Percentiles rank a stretch among this genome's conserved stretches.
Evolutionary conservation across 441 rosid genomes (phyloP).

Genomic region (Erodium texanum): DNA sequence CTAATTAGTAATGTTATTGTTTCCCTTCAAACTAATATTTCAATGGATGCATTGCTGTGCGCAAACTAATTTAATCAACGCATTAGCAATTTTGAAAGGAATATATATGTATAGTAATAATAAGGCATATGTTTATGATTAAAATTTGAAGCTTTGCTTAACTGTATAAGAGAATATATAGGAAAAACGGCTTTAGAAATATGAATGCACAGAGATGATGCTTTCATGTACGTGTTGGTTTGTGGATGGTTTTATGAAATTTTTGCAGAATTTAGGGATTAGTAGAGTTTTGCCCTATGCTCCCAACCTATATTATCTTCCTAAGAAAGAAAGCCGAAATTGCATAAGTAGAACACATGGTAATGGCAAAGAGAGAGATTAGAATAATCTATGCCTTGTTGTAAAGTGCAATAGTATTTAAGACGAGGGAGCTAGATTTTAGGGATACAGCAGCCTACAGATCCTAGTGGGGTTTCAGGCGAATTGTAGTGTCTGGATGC

Average conservation of each 20-base stretch:
- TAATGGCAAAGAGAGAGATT: too few species aligned
- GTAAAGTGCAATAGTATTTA: conserved; percentile 13
- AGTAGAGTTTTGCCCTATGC: too few species aligned
- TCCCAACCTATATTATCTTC: too few species aligned
- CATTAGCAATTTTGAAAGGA: neutral
- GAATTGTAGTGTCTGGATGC: neutral
- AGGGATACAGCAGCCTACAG: conserved; percentile 8
- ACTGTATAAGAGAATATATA: neutral
- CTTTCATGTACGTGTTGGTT: neutral
- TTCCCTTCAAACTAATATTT: too few species aligned
- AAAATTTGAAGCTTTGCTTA: neutral
- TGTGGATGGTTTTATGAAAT: neutral
- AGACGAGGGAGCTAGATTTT: conserved; percentile 3
- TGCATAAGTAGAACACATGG: too few species aligned
- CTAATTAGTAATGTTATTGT: too few species aligned
- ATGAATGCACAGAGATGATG: neutral
- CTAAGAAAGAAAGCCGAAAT: too few species aligned
- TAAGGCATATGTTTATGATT: neutral
- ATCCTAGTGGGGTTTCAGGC: conserved; percentile 7
- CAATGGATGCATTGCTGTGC: neutral
- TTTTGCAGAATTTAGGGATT: too few species aligned
- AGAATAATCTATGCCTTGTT: conserved; percentile 18
- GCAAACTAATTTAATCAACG: neutral
- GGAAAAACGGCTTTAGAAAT: neutral
- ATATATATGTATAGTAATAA: neutral